A percentile compares a stretch with the other conserved stretches of the same genome.
Conservation (phyloP, 768 basidiomycete genomes). For the button mushroom (Agaricus bisporus) region DNA sequence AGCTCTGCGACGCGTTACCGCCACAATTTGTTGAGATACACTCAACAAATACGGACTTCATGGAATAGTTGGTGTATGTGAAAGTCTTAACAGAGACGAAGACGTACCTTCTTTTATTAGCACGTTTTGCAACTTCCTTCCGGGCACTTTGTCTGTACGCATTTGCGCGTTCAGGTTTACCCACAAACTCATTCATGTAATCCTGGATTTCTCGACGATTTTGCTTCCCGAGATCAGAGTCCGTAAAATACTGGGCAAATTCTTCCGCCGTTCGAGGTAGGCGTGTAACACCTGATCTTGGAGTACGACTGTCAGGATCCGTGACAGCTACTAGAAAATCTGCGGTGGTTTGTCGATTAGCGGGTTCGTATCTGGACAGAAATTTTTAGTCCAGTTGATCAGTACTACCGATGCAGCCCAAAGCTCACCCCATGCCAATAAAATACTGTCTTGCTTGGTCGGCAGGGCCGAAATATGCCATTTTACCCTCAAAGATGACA, state of each 20-base stretch:
- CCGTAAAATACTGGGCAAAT: conserved; percentile 43
- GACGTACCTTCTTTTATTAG: conserved; percentile 27
- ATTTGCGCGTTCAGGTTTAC: conserved; percentile 32
- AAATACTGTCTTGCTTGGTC: conserved; percentile 65
- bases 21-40: conserved; percentile 38
- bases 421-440: conserved; percentile 42
- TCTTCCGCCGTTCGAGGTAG: conserved; percentile 52
- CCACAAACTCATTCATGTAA: conserved; percentile 39
- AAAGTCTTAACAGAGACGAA: conserved; percentile 1
- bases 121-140: conserved; percentile 44
- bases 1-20: conserved; percentile 36
- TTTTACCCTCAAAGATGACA: conserved; percentile 66
- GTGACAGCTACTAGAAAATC: conserved; percentile 62
- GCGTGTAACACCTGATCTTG: conserved; percentile 33
- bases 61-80: not conserved
- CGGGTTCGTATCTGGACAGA: conserved; percentile 41
- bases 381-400: not conserved
- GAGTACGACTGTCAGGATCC: conserved; percentile 51
- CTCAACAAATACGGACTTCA: conserved; percentile 38
- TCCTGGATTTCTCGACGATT: conserved; percentile 42
- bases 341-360: conserved; percentile 57
- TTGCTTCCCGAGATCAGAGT: conserved; percentile 29
- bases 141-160: conserved; percentile 42
- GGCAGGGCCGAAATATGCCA: conserved; percentile 71
- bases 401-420: not conserved